Evolutionary conservation across 2,329 filamentous ascomycete genomes (phyloP), one percentile per base, ranked within the genome.

Genomic region (Trichoderma breve): DNA sequence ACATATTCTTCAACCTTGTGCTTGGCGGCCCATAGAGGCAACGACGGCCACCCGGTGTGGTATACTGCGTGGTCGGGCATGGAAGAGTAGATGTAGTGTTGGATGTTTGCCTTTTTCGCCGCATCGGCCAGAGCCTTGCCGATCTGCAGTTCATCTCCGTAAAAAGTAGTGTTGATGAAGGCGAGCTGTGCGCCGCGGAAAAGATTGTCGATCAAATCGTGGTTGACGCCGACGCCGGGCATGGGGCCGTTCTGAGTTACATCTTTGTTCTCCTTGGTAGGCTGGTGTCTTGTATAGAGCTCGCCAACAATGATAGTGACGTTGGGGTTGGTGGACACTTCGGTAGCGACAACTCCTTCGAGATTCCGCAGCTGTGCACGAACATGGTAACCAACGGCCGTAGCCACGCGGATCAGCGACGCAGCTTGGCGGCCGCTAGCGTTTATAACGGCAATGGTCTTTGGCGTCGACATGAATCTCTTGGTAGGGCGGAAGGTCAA

Each of bases 91-190:
- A 99, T 89, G 81, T 94, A 98, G 82, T 98, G 96, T 77, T 94
- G 90, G 61, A 98, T 89, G 64, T 93, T 91, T 51, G 92, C 92
- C 77, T 88, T 90, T 81, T 96, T 95, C 68, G 95, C 95, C 15
- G 94, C 94, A 79, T 97, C 93, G 73, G 95, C 96, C 73, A 98
- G 87, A 2, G 93, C 92, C 80, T 92, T 91, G 74, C 96, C 96
- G 76, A 98, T 97, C 51, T 91, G 90, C 72, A 96, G 88, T 85
- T 99, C 96, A 82, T 98, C 94, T 66, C 95, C 96, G 85, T 97
- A 97, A 78, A 97, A 97, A 6, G 94, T 97, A 55, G 96, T 99
- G 84, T 99, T 99, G 85, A 98, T 94, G 82, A 98, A 99, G 73
- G 96, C 96, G 66, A 97, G 87, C 76, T 97, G 92, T 26, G 93